A percentile compares a stretch with the other conserved stretches of the same genome.
Conservation (phyloP, 1,284 basidiomycete species). For the Hypsizygus ulmarius region DNA sequence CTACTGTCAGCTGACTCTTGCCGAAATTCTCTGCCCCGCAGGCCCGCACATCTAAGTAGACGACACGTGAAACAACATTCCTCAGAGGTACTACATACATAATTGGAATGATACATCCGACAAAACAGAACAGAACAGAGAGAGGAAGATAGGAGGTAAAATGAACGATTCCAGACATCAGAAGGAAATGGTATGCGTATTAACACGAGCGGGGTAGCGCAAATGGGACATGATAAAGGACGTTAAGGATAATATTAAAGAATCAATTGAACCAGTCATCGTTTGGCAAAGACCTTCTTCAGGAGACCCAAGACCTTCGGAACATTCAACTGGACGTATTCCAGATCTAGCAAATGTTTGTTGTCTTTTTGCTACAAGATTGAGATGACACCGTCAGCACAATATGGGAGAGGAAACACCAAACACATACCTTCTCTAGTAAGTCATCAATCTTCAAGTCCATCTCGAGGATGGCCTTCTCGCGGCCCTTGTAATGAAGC, state of each 20-base stretch:
- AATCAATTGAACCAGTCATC: slow-evolving; percentile 43
- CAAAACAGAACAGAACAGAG: slow-evolving; percentile 21
- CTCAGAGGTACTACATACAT: slow-evolving; percentile 20
- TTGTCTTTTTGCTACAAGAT: slow-evolving; percentile 91
- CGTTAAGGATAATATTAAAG: slow-evolving; percentile 30
- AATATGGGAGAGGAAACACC: slow-evolving; percentile 9
- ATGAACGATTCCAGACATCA: slow-evolving; percentile 16
- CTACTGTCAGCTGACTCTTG: too few relatives aligned
- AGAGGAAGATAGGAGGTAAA: slow-evolving; percentile 19
- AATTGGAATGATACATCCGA: slow-evolving; percentile 34
- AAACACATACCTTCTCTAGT: slow-evolving; percentile 79
- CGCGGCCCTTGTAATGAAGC: slow-evolving; percentile 97
- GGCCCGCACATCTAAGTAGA: not conserved
- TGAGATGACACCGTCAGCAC: not conserved
- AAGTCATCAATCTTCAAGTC: slow-evolving; percentile 99
- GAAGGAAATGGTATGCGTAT: slow-evolving; percentile 19
- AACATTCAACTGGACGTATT: slow-evolving; percentile 97
- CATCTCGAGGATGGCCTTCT: slow-evolving; percentile 99
- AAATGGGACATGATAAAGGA: slow-evolving; percentile 18
- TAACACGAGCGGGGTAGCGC: slow-evolving; percentile 18
- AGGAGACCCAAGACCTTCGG: slow-evolving; percentile 89
- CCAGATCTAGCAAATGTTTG: slow-evolving; percentile 91
- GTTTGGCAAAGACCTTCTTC: slow-evolving; percentile 89
- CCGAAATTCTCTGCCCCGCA: not conserved
- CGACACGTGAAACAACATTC: slow-evolving; percentile 21